phyloP scores from a whole-genome alignment of 257 asterid genomes.

The Linderniella brevidens region DNA sequence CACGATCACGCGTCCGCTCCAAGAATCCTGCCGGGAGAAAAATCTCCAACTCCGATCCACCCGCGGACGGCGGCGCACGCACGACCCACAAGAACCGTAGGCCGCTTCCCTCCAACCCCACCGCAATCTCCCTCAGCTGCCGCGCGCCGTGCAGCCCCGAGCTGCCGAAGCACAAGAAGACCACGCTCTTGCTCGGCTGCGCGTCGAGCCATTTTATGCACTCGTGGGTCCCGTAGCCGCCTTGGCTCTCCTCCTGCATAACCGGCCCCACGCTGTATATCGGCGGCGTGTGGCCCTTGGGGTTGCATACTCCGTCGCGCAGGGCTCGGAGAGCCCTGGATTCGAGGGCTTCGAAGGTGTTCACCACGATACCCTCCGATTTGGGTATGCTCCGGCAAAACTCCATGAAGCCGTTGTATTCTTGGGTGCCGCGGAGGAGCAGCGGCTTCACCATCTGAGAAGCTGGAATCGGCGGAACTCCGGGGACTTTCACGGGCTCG shows the following conservation, averaged over 20 bases:
- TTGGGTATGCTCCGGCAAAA: neutral
- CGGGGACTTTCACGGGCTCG: conserved; percentile 20
- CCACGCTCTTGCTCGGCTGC: conserved; percentile 41
- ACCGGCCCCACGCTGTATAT: conserved; percentile 47
- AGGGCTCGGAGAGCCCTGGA: conserved; percentile 14
- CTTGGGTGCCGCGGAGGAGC: conserved; percentile 16
- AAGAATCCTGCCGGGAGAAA: conserved; percentile 36
- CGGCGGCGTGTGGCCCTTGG: conserved; percentile 30
- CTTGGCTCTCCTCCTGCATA: conserved; percentile 9
- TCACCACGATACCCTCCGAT: conserved; percentile 26
- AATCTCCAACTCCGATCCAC: conserved; percentile 21
- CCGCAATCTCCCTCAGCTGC: conserved; percentile 36
- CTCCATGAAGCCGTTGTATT: conserved; percentile 17
- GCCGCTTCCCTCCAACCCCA: conserved; percentile 38
- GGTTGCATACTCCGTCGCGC: conserved; percentile 23
- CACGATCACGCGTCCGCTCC: conserved; percentile 24
- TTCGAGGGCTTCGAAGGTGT: conserved; percentile 34
- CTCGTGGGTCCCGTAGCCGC: conserved; percentile 10
- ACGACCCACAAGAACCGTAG: conserved; percentile 44
- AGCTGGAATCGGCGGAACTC: conserved; percentile 25
- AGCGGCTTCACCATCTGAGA: conserved; percentile 20
- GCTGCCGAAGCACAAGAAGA: conserved; percentile 49
- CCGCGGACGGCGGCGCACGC: conserved; percentile 18
- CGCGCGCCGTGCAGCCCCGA: conserved; percentile 23
- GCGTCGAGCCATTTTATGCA: conserved; percentile 47